Evolutionary conservation across 169 alveolate genomes (phyloP).

Genomic region (Pseudocohnilembus persalinus): DNA sequence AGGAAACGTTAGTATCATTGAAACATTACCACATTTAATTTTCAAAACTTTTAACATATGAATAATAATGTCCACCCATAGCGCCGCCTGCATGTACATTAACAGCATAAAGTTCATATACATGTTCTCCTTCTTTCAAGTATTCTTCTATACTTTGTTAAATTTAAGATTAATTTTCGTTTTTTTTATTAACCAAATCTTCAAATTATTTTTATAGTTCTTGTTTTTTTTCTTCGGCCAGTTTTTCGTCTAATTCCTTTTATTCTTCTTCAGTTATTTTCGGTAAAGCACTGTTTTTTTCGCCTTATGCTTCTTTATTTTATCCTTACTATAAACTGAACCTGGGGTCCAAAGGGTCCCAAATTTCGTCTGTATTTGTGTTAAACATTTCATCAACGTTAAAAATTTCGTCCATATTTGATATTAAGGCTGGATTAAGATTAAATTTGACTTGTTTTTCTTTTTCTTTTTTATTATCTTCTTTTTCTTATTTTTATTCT

Average conservation of each 20-base stretch:
- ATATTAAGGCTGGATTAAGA: conserved; percentile 15
- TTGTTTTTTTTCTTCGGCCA: neutral
- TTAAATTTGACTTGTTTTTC: neutral
- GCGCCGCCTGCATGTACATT: conserved; percentile 86
- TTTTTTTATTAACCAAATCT: neutral
- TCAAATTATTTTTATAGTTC: neutral
- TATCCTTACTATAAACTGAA: too few relatives aligned
- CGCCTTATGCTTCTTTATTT: too few relatives aligned
- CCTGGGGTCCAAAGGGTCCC: neutral
- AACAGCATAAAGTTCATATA: conserved; percentile 75
- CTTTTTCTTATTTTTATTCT: neutral
- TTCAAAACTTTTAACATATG: conserved; percentile 66
- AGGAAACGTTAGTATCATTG: conserved; percentile 69
- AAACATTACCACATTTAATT: conserved; percentile 68
- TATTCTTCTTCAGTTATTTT: neutral
- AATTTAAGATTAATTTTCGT: neutral
- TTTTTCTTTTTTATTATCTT: conserved; percentile 15
- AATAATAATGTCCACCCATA: conserved; percentile 87
- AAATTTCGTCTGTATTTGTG: neutral
- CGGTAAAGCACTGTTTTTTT: neutral
- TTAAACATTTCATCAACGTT: neutral
- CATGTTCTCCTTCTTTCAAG: conserved; percentile 56
- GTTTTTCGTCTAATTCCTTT: neutral
- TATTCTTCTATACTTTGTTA: conserved; percentile 30
- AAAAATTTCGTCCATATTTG: conserved; percentile 7